phyloP scores from a whole-genome alignment of 495 filamentous ascomycete species.

The Hyaloscypha bicolor region DNA sequence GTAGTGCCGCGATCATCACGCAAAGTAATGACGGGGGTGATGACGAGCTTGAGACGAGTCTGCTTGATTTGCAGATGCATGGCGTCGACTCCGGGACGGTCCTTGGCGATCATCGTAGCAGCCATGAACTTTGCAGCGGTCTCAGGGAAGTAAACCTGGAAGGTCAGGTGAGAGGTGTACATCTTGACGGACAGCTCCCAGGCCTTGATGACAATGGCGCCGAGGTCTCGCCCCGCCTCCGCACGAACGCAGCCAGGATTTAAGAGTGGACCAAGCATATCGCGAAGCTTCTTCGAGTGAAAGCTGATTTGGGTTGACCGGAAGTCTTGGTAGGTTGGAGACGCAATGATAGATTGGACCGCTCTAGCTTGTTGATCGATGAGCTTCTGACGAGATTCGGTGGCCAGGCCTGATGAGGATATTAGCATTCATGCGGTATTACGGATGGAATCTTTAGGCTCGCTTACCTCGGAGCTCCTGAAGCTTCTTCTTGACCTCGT shows the following conservation, averaged over 20 bases:
- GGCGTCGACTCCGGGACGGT: conserved; percentile 13
- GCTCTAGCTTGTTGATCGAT: conserved; percentile 32
- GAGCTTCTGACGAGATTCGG: conserved; percentile 33
- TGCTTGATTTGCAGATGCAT: conserved; percentile 34
- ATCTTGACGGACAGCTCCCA: conserved; percentile 38
- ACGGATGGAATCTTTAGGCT: background rate
- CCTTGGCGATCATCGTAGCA: conserved; percentile 31
- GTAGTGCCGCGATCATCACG: conserved; percentile 34
- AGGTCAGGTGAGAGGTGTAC: conserved; percentile 32
- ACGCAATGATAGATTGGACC: conserved; percentile 24
- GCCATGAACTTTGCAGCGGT: conserved; percentile 32
- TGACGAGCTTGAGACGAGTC: conserved; percentile 37
- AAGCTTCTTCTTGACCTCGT: conserved; percentile 28
- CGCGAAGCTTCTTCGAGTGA: conserved; percentile 33
- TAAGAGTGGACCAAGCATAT: conserved; percentile 34
- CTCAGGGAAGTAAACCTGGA: conserved; percentile 39
- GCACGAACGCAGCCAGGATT: conserved; percentile 17
- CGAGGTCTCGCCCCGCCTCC: conserved; percentile 36
- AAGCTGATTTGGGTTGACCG: conserved; percentile 4
- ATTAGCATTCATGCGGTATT: conserved; percentile 8
- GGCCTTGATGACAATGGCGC: conserved; percentile 29
- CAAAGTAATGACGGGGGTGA: conserved; percentile 39
- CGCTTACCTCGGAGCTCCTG: conserved; percentile 19
- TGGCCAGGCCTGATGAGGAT: conserved; percentile 26
- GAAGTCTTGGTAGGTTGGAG: conserved; percentile 4